Conservation (phyloP, 441 rosid species). For the Gossypium armourianum region DNA sequence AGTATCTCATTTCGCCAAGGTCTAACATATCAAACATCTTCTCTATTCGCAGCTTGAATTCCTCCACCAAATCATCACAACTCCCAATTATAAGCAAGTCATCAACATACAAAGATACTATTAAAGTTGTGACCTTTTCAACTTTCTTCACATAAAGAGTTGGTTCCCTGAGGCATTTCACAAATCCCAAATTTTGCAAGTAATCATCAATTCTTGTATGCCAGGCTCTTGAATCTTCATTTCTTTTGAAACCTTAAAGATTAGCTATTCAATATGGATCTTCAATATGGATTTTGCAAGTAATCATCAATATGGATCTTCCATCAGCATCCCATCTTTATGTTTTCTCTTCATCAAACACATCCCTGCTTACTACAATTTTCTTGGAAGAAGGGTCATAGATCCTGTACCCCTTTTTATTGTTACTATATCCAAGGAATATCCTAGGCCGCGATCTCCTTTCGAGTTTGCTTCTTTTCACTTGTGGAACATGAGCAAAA, state of each 20-base stretch:
- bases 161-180: not conserved
- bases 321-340: not conserved
- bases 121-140: not conserved
- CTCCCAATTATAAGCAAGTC: not conserved
- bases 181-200: not conserved
- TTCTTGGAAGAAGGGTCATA: too few relatives aligned
- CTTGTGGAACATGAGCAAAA: not conserved
- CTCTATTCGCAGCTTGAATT: not conserved
- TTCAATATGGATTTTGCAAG: too few relatives aligned
- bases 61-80: not conserved
- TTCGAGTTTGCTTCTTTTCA: too few relatives aligned
- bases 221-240: not conserved
- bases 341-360: not conserved
- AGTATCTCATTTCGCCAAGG: not conserved
- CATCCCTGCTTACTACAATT: not conserved
- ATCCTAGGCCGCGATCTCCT: too few relatives aligned
- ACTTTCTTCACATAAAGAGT: not conserved
- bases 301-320: not conserved
- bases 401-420: too few relatives aligned
- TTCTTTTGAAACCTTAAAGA: not conserved
- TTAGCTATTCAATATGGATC: too few relatives aligned
- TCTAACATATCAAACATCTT: not conserved
- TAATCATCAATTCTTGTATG: not conserved
- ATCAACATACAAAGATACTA: not conserved
- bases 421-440: too few relatives aligned